Conservation (phyloP, 176 grass and related monocot species). For the Guadua angustifolia region DNA sequence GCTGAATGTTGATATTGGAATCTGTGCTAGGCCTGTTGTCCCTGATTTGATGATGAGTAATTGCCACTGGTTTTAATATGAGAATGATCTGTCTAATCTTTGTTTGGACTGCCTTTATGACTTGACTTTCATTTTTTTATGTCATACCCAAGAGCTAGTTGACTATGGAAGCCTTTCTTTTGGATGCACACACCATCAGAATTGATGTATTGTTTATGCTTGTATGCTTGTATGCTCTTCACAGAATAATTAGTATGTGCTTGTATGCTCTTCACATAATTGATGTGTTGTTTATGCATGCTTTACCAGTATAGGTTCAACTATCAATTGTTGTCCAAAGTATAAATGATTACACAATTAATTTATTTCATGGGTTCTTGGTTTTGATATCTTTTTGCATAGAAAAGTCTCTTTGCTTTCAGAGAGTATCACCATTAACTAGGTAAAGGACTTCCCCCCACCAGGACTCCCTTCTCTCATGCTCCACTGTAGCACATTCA, state of each 20-base stretch:
- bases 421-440: background rate
- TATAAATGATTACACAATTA: background rate
- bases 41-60: background rate
- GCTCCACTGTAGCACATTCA: background rate
- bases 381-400: slow-evolving; percentile 3
- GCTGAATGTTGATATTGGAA: background rate
- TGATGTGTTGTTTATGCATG: background rate
- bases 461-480: background rate
- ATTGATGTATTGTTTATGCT: too few species aligned
- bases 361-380: background rate
- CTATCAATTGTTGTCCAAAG: background rate
- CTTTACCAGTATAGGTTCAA: background rate
- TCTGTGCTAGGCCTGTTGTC: background rate
- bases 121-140: background rate
- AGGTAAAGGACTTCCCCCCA: background rate
- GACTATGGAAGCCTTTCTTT: slow-evolving; percentile 4
- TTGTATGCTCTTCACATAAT: background rate
- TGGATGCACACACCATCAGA: background rate
- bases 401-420: background rate
- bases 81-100: slow-evolving; percentile 4
- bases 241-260: background rate
- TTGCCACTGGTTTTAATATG: background rate
- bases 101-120: background rate
- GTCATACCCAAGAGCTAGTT: background rate
- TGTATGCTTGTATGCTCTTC: too few species aligned